Evolutionary conservation across 164 flowering plant species (phyloP).

Genomic region (Chimonanthus salicifolius): DNA sequence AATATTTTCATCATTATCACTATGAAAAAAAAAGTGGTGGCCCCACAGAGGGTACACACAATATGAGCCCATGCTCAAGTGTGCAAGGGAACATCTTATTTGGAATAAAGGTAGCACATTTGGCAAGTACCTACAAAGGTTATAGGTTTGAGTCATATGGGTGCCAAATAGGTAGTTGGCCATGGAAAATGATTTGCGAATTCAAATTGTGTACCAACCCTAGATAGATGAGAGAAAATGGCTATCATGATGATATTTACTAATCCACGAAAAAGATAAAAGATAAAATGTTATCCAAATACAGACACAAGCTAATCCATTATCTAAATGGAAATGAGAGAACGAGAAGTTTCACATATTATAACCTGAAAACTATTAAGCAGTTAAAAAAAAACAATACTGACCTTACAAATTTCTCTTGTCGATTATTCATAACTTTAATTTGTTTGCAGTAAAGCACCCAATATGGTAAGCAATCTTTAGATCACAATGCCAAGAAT

Average conservation of each 20-base stretch:
- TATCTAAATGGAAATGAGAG: background rate
- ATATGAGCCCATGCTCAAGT: no score
- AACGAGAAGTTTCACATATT: background rate
- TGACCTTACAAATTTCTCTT: background rate
- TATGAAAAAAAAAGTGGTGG: no score
- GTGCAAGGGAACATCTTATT: no score
- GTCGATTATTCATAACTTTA: background rate
- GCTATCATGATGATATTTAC: no score
- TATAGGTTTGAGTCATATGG: no score
- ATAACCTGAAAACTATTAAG: background rate
- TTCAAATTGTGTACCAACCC: background rate
- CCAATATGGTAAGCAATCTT: background rate
- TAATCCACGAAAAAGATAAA: no score
- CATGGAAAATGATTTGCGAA: background rate
- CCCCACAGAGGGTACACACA: no score
- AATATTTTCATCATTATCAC: no score
- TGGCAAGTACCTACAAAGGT: no score
- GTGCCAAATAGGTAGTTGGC: background rate
- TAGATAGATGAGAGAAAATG: no score
- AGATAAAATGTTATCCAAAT: background rate
- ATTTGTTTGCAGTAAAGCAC: background rate
- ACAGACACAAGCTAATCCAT: background rate
- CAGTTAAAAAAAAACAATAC: background rate
- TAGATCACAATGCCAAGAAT: background rate
- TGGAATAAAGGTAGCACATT: no score